Evolutionary conservation across 352 stramenopile genomes (phyloP).

Genomic region (Globisporangium yorkense): DNA sequence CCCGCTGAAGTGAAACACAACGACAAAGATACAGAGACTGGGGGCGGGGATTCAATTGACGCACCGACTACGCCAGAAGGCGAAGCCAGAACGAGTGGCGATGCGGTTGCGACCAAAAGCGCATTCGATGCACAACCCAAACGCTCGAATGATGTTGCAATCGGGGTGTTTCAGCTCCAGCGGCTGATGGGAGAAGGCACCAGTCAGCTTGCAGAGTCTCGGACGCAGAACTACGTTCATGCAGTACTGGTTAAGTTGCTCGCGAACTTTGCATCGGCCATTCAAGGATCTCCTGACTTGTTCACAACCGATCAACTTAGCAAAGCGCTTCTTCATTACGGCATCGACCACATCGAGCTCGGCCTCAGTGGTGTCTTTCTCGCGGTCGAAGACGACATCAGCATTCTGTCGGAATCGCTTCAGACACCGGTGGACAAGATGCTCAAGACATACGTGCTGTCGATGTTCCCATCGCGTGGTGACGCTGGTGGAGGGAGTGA

Average conservation of each 20-base stretch:
- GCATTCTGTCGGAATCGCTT: neutral
- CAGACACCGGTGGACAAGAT: neutral
- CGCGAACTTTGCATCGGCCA: constrained; percentile 3
- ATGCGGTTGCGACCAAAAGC: no score
- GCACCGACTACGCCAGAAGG: no score
- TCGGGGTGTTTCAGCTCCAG: neutral
- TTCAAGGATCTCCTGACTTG: neutral
- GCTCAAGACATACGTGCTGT: constrained; percentile 1
- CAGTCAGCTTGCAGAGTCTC: neutral
- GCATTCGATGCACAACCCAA: no score
- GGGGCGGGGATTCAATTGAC: no score
- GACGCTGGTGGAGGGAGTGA: neutral
- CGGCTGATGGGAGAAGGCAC: no score
- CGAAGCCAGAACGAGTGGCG: no score
- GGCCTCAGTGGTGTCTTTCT: constrained; percentile 13
- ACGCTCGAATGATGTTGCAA: neutral
- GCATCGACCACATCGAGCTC: constrained; percentile 8
- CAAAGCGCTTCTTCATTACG: constrained; percentile 9
- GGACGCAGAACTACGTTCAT: neutral
- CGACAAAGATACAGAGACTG: no score
- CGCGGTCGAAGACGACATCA: constrained; percentile 8
- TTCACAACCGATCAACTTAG: constrained; percentile 9
- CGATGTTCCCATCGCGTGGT: neutral
- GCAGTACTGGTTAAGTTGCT: neutral
- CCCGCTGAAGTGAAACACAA: no score